Base-by-base conservation (phyloP, 192 early-diverging fungal genomes). In the Helicostylum pulchrum region DNA sequence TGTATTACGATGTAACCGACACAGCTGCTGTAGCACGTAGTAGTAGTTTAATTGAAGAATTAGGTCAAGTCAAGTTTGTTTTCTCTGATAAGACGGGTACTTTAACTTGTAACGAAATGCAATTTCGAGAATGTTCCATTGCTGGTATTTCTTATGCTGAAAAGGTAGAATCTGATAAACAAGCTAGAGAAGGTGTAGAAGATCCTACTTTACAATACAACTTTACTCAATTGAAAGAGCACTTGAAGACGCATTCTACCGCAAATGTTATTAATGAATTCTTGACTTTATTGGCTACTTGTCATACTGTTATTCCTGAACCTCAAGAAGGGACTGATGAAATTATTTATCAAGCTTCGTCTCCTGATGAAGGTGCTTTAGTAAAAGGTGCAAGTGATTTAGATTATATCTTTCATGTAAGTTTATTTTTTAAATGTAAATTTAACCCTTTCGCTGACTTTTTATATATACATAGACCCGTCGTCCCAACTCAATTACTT, bases 291-390 rank as follows among this genome's bases (percentile, higher is more conserved):
- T 80, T 99, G 17, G 87, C 93, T 17, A 91, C 92, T 7, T 99
- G 97, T 74, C 97, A 99, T 70, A 99, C 97, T 4, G 97, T 99
- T 17, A 99, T 99, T 71, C 96, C 97, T 9, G 95, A 98, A 74
- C 62, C 72, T 46, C 69, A 78, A 15, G 82, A 83, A 30, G 81
- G 77, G 36, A 74, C 73, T n/a, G 79, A 78, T 50, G 85, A 86
- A 47, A 88, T 97, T 48, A 70, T 87, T 9, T 99, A 95, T 81
- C 94, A 99, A 76, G 94, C 97, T 4, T 91, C 92, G 0, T 98
- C 95, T 4, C 97, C 97, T 0, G 97, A 99, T 72, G 97, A 99
- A 76, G 94, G 88, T 36, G 97, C 97, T 2, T 77, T 99, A 48
- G 94, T 93, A 26, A 86, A 88, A 68, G 91, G 91, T 11, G 91